Evolutionary conservation across 2,329 filamentous ascomycete genomes (phyloP).

Genomic region (Penicillium sp.): DNA sequence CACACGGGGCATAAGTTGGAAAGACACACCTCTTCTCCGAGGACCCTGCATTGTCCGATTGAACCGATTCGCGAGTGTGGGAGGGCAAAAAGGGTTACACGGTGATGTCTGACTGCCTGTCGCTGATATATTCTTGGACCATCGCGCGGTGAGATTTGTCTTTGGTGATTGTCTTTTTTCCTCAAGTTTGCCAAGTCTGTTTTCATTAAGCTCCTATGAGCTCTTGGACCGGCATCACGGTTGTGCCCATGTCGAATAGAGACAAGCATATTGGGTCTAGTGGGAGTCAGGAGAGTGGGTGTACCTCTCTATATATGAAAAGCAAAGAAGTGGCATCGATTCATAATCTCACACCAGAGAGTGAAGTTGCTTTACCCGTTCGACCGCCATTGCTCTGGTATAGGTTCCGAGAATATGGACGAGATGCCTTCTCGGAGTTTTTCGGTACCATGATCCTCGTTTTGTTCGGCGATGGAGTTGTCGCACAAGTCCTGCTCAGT

Average conservation of each 20-base stretch:
- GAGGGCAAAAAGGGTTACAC: conserved; percentile 15
- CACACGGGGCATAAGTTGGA: conserved; percentile 6
- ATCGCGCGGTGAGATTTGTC: not conserved
- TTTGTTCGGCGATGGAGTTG: conserved; percentile 64
- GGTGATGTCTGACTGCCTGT: conserved; percentile 3
- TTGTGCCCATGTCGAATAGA: conserved; percentile 15
- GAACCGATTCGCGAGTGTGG: conserved; percentile 4
- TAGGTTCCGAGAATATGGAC: conserved; percentile 46
- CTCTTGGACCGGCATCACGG: conserved; percentile 5
- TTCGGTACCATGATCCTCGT: conserved; percentile 63
- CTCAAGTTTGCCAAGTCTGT: not conserved
- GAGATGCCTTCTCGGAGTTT: conserved; percentile 62
- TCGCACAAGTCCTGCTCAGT: conserved; percentile 63
- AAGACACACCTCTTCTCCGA: conserved; percentile 5
- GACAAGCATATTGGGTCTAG: conserved; percentile 12
- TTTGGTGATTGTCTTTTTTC: not conserved
- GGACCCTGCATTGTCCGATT: conserved; percentile 13
- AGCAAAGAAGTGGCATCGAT: conserved; percentile 17
- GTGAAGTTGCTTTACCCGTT: conserved; percentile 3
- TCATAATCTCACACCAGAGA: conserved; percentile 11
- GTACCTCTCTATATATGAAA: conserved; percentile 15
- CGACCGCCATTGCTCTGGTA: conserved; percentile 46
- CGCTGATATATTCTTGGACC: conserved; percentile 14
- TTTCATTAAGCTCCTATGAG: conserved; percentile 5
- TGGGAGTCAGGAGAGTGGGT: conserved; percentile 14